phyloP scores from a whole-genome alignment of 371 early-diverging fungal species.

The Mortierella sp. region DNA sequence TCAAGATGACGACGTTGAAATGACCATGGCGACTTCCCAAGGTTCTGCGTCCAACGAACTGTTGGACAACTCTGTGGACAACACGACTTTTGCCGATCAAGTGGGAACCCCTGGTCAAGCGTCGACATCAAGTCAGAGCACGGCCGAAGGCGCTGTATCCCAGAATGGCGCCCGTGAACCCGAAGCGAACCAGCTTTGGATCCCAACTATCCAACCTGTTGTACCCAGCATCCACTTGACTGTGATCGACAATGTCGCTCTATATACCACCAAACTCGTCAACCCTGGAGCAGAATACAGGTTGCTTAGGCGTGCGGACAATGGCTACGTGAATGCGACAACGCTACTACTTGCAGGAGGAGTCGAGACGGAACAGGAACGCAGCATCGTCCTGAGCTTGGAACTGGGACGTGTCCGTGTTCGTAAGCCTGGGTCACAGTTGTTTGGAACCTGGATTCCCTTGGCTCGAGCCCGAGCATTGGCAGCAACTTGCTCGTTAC shows the following conservation, averaged over 20 bases:
- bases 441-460: constrained; percentile 94
- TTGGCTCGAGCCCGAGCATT: constrained; percentile 86
- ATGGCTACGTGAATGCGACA: constrained; percentile 87
- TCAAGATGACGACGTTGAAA: constrained; percentile 32
- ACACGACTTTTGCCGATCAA: neutral
- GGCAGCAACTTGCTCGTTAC: constrained; percentile 84
- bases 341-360: constrained; percentile 88
- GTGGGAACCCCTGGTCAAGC: constrained; percentile 28
- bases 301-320: constrained; percentile 81
- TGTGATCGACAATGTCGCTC: constrained; percentile 76
- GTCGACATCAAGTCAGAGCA: neutral
- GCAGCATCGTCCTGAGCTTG: constrained; percentile 86
- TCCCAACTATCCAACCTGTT: constrained; percentile 59
- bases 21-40: constrained; percentile 11
- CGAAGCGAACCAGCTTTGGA: constrained; percentile 55
- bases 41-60: neutral
- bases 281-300: constrained; percentile 66
- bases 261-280: constrained; percentile 75
- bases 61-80: neutral
- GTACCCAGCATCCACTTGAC: constrained; percentile 78
- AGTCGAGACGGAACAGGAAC: constrained; percentile 85
- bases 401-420: constrained; percentile 85
- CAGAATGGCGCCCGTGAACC: constrained; percentile 53
- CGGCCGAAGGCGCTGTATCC: constrained; percentile 40
- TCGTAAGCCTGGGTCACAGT: constrained; percentile 72